phyloP scores from a whole-genome alignment of 495 filamentous ascomycete species.

The Neurospora sp. region DNA sequence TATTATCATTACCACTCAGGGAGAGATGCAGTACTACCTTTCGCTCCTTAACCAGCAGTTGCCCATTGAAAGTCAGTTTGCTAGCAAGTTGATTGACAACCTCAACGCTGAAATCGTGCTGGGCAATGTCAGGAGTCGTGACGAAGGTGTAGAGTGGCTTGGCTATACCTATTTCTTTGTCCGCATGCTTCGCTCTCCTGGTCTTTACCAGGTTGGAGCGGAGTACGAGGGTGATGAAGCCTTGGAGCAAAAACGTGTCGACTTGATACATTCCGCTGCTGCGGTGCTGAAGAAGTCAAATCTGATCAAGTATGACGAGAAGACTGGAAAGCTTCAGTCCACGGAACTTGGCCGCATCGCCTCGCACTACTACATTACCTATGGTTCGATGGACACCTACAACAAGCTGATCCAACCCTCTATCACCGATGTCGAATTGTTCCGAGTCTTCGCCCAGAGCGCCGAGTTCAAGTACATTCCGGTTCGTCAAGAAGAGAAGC shows the following conservation, averaged over 20 bases:
- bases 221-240: slow-evolving; percentile 90
- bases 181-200: slow-evolving; percentile 92
- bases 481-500: slow-evolving; percentile 92
- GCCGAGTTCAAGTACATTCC: slow-evolving; percentile 99
- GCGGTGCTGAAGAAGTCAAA: slow-evolving; percentile 76
- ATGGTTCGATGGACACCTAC: slow-evolving; percentile 93
- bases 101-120: slow-evolving; percentile 95
- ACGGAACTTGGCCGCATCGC: slow-evolving; percentile 93
- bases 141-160: slow-evolving; percentile 96
- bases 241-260: slow-evolving; percentile 91
- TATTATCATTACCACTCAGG: slow-evolving; percentile 94
- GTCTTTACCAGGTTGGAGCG: slow-evolving; percentile 87
- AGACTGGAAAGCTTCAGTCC: slow-evolving; percentile 75
- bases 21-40: slow-evolving; percentile 92
- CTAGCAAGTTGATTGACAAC: slow-evolving; percentile 89
- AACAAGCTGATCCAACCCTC: slow-evolving; percentile 90
- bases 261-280: slow-evolving; percentile 91
- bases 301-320: slow-evolving; percentile 91
- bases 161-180: slow-evolving; percentile 98
- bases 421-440: slow-evolving; percentile 85
- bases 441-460: slow-evolving; percentile 94
- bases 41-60: slow-evolving; percentile 94
- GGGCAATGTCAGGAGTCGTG: slow-evolving; percentile 83
- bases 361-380: slow-evolving; percentile 96
- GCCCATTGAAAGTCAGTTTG: slow-evolving; percentile 93